Evolutionary conservation across 148 eudicot species (phyloP).

Genomic region (Nyssa sinensis): DNA sequence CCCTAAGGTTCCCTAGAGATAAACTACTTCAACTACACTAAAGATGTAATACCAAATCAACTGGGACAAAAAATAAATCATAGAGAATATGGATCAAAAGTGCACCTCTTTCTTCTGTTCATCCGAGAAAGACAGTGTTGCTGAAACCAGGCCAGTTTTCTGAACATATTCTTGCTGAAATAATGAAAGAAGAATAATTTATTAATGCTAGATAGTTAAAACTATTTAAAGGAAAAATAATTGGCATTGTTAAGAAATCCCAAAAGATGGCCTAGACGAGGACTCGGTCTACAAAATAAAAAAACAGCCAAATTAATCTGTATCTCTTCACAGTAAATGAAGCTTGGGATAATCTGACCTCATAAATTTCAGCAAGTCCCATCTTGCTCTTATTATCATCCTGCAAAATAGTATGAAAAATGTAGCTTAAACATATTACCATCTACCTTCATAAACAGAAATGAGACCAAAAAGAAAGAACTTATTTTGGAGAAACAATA

Average conservation of each 20-base stretch:
- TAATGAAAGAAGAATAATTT: constrained; percentile 1
- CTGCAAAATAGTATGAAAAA: constrained; percentile 37
- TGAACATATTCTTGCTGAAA: constrained; percentile 93
- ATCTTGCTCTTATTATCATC: constrained; percentile 93
- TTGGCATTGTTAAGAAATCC: not conserved
- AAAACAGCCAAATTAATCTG: not conserved
- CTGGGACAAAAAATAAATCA: not conserved
- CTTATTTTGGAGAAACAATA: constrained; percentile 5
- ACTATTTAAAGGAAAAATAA: not conserved
- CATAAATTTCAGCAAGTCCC: constrained; percentile 92
- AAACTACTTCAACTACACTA: not conserved
- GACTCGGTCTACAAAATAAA: not conserved
- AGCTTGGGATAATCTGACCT: constrained; percentile 42
- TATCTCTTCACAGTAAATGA: not conserved
- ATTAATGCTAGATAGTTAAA: not conserved
- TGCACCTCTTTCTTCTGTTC: constrained; percentile 82
- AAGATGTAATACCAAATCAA: not conserved
- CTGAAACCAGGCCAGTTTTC: constrained; percentile 72
- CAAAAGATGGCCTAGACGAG: too few relatives aligned
- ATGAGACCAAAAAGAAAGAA: not conserved
- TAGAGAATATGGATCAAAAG: not conserved
- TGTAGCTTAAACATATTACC: constrained; percentile 9
- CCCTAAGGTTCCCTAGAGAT: too few relatives aligned
- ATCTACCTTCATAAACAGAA: not conserved
- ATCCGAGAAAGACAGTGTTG: constrained; percentile 66